Conservation (phyloP, 257 asterid genomes). For the Linaria vulgaris region DNA sequence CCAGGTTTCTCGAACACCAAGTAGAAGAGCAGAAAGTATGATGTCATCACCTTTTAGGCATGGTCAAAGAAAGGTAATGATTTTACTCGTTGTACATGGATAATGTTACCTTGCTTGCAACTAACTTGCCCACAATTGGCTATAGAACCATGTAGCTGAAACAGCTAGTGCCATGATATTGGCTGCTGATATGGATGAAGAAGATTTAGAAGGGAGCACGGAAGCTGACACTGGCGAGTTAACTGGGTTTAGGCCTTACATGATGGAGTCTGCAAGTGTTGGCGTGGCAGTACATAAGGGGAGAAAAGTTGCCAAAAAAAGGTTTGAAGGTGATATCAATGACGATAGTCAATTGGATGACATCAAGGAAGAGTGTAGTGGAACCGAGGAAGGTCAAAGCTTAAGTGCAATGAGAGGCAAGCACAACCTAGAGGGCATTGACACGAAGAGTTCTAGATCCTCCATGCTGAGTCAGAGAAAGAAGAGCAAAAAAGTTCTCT, state of each 20-base stretch:
- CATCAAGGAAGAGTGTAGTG: constrained; percentile 78
- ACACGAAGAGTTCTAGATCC: constrained; percentile 40
- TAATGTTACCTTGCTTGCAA: not conserved
- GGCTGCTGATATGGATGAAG: constrained; percentile 68
- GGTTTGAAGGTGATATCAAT: constrained; percentile 45
- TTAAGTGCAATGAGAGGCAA: constrained; percentile 44
- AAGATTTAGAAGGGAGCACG: constrained; percentile 73
- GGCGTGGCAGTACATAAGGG: constrained; percentile 39
- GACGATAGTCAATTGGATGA: constrained; percentile 57
- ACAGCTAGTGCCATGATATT: constrained; percentile 39
- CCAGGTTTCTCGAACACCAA: constrained; percentile 80
- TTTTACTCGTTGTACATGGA: constrained; percentile 26
- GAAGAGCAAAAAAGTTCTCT: constrained; percentile 73
- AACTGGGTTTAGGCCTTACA: constrained; percentile 42
- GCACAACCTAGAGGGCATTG: constrained; percentile 37
- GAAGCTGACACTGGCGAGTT: constrained; percentile 75
- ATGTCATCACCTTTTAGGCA: constrained; percentile 70
- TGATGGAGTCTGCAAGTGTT: constrained; percentile 38
- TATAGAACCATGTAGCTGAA: constrained; percentile 45
- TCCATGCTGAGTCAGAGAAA: constrained; percentile 53
- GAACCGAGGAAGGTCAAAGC: constrained; percentile 69
- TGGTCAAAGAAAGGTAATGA: constrained; percentile 62
- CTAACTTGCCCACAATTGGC: constrained; percentile 36
- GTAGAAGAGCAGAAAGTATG: constrained; percentile 68
- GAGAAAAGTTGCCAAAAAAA: constrained; percentile 41